Evolutionary conservation across 169 alveolate species (phyloP).

Genomic region (Besnoitia besnoiti): DNA sequence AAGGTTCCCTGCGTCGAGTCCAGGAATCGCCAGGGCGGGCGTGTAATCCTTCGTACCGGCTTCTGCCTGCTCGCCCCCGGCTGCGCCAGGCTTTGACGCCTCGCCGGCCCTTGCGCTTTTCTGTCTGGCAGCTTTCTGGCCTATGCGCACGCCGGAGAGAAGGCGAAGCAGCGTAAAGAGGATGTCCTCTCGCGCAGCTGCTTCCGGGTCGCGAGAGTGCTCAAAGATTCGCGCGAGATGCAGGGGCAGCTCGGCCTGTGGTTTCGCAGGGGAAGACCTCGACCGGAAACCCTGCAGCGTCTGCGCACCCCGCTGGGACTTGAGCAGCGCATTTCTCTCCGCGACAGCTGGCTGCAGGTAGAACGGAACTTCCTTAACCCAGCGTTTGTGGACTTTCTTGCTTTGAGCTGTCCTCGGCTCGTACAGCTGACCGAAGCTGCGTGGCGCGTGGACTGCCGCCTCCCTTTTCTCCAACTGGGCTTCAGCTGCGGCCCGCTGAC

Average conservation of each 20-base stretch:
- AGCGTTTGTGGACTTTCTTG: not conserved
- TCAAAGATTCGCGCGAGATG: not conserved
- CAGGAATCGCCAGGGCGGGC: not conserved
- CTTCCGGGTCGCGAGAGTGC: not conserved
- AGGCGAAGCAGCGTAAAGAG: not conserved
- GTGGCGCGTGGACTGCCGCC: constrained; percentile 14
- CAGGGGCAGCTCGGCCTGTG: not conserved
- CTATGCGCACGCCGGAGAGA: not conserved
- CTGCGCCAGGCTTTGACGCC: not conserved
- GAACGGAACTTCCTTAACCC: constrained; percentile 23
- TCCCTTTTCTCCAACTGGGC: not conserved
- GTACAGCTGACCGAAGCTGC: not conserved
- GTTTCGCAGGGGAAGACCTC: not conserved
- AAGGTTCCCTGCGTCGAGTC: not conserved
- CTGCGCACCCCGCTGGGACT: not conserved
- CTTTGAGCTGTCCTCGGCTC: not conserved
- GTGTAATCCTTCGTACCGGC: not conserved
- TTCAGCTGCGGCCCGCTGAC: not conserved
- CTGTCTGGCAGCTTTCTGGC: not conserved
- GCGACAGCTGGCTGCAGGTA: constrained; percentile 10
- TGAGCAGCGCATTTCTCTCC: not conserved
- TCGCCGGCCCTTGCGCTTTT: not conserved
- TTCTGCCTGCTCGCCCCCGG: too few species aligned
- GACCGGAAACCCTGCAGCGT: not conserved
- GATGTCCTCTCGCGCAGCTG: not conserved